Base-by-base conservation (phyloP, 2,329 filamentous ascomycete genomes). In the Talaromyces piceae region DNA sequence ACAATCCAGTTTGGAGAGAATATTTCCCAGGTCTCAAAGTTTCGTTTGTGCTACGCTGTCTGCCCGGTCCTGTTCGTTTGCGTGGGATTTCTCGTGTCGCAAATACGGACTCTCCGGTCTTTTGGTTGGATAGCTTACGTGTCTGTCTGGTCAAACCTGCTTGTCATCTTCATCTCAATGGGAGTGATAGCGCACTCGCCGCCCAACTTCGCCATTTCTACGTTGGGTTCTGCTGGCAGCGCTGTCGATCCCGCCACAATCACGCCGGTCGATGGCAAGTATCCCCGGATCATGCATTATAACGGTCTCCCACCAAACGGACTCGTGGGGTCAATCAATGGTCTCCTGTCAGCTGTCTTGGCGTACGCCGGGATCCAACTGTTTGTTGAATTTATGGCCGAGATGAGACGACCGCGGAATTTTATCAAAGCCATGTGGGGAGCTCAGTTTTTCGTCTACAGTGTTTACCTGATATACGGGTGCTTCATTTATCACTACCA, bases 341-440 rank as follows among this genome's bases (percentile, higher is more conserved):
- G 76, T n/a, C 64, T 78, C 33, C 75, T 77, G 60, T 74, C 78
- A 44, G 76, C 72, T 8, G 78, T 82, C 4, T 79, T 77, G 48
- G 74, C 78, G 0, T 83, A 82, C 55, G 78, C 78, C n/a, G 80
- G 80, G 3, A 76, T 77, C 2, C 75, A 78, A 61, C 65, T 83
- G 6, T 83, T 82, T 60, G 72, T 74, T 26, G 77, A 80, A 49
- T 77, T 83, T 56, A 71, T 83, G 66, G 73, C 79, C 9, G 75
- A 78, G 54, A 77, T 77, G 75, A 66, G 68, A 25, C 66, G 70
- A 13, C 74, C 75, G 8, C 66, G 62, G 50, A 74, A 77, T 54
- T 77, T 77, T 59, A 73, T 71, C 67, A 77, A 77, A 52, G 72
- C 65, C 8, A 61, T 77, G 49, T 60, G 73, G 53, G 62, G 64